Evolutionary conservation across 2,329 filamentous ascomycete genomes (phyloP).

Genomic region (Emydomyces testavorans): DNA sequence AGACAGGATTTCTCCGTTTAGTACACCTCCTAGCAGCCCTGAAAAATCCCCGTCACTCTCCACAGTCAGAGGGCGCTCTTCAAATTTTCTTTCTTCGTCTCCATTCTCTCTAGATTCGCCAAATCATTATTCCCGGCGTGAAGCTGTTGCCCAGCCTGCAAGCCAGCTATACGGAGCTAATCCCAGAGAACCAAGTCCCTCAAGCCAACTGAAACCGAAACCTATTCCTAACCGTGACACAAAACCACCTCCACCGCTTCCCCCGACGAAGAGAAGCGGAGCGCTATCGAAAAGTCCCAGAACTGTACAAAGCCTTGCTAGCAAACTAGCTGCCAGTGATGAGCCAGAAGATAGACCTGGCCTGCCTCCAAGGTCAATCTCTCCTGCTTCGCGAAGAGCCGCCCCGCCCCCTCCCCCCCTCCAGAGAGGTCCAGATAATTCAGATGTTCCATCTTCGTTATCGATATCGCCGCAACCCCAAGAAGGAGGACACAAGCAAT

Average conservation of each 20-base stretch:
- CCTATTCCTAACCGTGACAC: slow-evolving; percentile 23
- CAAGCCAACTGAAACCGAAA: slow-evolving; percentile 24
- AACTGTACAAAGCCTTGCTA: slow-evolving; percentile 30
- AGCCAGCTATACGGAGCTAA: slow-evolving; percentile 16
- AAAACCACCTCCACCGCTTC: slow-evolving; percentile 18
- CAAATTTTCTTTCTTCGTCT: slow-evolving; percentile 2
- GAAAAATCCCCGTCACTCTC: slow-evolving; percentile 37
- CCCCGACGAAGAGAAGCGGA: slow-evolving; percentile 18
- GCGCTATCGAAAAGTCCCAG: slow-evolving; percentile 19
- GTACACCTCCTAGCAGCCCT: slow-evolving; percentile 67
- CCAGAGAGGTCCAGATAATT: background rate
- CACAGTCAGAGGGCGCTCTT: slow-evolving; percentile 1
- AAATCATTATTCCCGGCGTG: background rate
- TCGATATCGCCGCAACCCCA: slow-evolving; percentile 13
- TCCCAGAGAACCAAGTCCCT: slow-evolving; percentile 20
- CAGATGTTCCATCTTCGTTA: background rate
- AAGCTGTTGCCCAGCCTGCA: slow-evolving; percentile 3
- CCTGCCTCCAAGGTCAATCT: slow-evolving; percentile 31
- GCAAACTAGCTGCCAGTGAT: slow-evolving; percentile 23
- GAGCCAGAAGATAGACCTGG: slow-evolving; percentile 38
- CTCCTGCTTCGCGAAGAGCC: background rate
- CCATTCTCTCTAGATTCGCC: slow-evolving; percentile 8
- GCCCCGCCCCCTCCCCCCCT: background rate
- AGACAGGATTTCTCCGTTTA: slow-evolving; percentile 62
- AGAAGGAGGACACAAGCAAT: slow-evolving; percentile 10